These are phyloP conservation scores for Umbelopsis ramanniana DNA, from an alignment of 192 early-diverging fungal species.

Conservation along the genomic window DNA sequence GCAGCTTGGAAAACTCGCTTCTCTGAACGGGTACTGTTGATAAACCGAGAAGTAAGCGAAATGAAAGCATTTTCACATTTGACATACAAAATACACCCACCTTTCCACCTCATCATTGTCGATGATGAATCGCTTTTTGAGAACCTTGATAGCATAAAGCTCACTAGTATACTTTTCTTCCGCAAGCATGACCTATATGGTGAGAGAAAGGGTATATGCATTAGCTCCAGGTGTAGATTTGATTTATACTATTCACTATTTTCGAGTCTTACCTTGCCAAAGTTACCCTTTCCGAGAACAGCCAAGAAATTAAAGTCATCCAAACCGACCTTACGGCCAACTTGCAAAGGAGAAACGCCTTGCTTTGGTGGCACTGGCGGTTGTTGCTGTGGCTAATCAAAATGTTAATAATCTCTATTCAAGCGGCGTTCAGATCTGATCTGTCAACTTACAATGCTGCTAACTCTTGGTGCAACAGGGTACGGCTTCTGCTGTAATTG, in stretches of 20 bases:
- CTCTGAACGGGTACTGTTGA: constrained; percentile 82
- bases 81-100: constrained; percentile 30
- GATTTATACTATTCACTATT: too few species aligned
- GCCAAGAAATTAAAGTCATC: constrained; percentile 95
- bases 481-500: constrained; percentile 6
- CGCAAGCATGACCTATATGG: constrained; percentile 85
- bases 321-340: constrained; percentile 66
- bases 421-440: background rate
- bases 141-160: constrained; percentile 95
- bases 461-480: constrained; percentile 11
- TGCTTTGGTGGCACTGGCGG: constrained; percentile 51
- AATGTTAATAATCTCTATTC: background rate
- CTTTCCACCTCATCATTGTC: constrained; percentile 98
- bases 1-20: constrained; percentile 94
- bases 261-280: constrained; percentile 78
- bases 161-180: constrained; percentile 85
- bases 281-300: constrained; percentile 97
- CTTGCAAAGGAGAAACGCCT: constrained; percentile 20
- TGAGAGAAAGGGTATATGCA: background rate
- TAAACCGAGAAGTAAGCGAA: background rate
- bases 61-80: background rate
- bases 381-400: constrained; percentile 24
- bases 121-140: constrained; percentile 98
- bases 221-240: too few species aligned
- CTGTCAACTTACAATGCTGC: constrained; percentile 3